Evolutionary conservation across 495 filamentous ascomycete genomes (phyloP).

Genomic region (Trichoderma orchidacearum): DNA sequence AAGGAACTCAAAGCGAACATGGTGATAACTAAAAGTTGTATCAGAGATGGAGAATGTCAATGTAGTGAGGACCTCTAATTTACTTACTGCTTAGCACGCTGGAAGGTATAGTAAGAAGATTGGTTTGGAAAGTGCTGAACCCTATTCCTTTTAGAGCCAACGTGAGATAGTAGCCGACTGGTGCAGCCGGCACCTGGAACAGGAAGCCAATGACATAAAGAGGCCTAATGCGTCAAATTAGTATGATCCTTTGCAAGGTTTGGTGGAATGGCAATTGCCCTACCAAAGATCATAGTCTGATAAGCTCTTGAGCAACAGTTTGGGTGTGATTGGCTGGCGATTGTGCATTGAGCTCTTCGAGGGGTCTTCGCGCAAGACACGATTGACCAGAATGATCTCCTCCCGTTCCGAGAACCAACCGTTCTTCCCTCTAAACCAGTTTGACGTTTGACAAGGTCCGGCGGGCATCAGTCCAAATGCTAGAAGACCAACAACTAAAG

Average conservation of each 20-base stretch:
- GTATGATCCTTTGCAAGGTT: too few relatives aligned
- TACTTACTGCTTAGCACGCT: constrained; percentile 52
- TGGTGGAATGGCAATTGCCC: too few relatives aligned
- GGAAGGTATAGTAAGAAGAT: too few relatives aligned
- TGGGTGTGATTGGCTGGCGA: constrained; percentile 47
- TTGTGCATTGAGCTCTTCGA: constrained; percentile 49
- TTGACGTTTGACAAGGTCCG: constrained; percentile 56
- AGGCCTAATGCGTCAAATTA: too few relatives aligned
- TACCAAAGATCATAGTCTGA: constrained; percentile 66
- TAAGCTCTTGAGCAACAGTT: constrained; percentile 44
- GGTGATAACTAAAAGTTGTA: constrained; percentile 8
- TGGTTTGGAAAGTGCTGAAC: too few relatives aligned
- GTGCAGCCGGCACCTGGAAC: constrained; percentile 46
- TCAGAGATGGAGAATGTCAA: constrained; percentile 11
- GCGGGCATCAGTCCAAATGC: constrained; percentile 58
- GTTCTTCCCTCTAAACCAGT: constrained; percentile 52
- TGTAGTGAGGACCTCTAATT: neutral
- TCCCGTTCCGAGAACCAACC: constrained; percentile 61
- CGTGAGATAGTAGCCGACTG: constrained; percentile 48
- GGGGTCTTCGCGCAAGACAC: constrained; percentile 58
- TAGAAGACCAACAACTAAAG: constrained; percentile 48
- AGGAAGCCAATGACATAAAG: constrained; percentile 53
- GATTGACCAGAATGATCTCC: constrained; percentile 59
- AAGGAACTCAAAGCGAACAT: constrained; percentile 36
- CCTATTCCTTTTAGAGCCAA: constrained; percentile 49